These are phyloP conservation scores for Stephanodiscus triporus DNA, from an alignment of 108 stramenopile genomes.

Conservation along the genomic window DNA sequence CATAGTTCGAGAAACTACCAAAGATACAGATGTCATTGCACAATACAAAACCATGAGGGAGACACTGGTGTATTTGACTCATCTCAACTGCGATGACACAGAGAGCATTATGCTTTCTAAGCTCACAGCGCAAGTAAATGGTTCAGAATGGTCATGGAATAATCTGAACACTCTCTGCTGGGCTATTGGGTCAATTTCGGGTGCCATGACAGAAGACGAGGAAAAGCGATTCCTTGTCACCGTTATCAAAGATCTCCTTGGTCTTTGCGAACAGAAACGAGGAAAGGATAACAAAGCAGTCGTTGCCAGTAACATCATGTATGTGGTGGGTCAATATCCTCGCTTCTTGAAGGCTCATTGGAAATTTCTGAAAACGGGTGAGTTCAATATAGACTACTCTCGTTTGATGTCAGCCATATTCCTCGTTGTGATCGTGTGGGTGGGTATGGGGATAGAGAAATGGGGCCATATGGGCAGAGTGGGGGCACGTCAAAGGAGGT, in stretches of 20 bases:
- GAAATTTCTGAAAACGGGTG: constrained; percentile 95
- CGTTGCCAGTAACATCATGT: constrained; percentile 99
- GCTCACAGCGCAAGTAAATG: constrained; percentile 95
- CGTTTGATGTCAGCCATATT: too few relatives aligned
- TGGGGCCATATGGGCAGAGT: not conserved
- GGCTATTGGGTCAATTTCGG: constrained; percentile 98
- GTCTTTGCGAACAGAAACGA: constrained; percentile 94
- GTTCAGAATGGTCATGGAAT: constrained; percentile 90
- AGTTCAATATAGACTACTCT: not conserved
- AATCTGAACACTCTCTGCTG: constrained; percentile 99
- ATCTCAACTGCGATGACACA: constrained; percentile 97
- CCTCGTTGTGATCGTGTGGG: not conserved
- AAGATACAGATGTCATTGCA: constrained; percentile 98
- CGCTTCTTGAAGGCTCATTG: constrained; percentile 99
- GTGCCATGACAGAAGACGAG: constrained; percentile 98
- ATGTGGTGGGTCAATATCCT: constrained; percentile 99
- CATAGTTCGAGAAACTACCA: constrained; percentile 95
- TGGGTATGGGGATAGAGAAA: not conserved
- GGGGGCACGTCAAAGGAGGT: too few relatives aligned
- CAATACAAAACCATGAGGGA: constrained; percentile 99
- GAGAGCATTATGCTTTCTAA: constrained; percentile 98
- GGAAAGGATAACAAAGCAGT: constrained; percentile 99
- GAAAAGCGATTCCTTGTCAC: constrained; percentile 99
- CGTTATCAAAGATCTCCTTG: constrained; percentile 98
- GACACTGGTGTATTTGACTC: constrained; percentile 97